A percentile compares a stretch with the other conserved stretches of the same genome.
Conservation (phyloP, 345 rosid species). For the Brassica incana region DNA sequence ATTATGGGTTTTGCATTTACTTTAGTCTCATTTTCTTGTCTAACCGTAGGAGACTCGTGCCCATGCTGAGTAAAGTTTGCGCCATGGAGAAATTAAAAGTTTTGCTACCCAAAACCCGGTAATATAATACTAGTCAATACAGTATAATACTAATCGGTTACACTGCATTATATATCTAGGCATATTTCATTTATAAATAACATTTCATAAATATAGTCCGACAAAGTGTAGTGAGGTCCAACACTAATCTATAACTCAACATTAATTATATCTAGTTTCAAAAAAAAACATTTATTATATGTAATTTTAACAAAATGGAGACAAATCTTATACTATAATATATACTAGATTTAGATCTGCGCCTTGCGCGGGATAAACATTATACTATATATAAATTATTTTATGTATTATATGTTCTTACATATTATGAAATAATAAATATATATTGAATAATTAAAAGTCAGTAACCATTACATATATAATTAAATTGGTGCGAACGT, state of each 20-base stretch:
- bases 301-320: not conserved
- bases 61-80: not conserved
- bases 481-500: too few species aligned
- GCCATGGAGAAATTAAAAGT: not conserved
- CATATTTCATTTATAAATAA: not conserved
- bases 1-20: not conserved
- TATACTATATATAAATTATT: too few species aligned
- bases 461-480: too few species aligned
- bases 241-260: not conserved
- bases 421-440: too few species aligned
- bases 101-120: not conserved
- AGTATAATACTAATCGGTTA: too few species aligned
- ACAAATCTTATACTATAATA: not conserved
- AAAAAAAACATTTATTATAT: not conserved
- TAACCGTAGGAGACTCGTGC: conserved; percentile 4
- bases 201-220: too few species aligned
- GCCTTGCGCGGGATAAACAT: too few species aligned
- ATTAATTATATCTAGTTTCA: too few species aligned
- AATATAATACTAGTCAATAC: not conserved
- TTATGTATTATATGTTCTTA: too few species aligned
- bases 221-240: not conserved
- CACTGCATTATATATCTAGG: not conserved
- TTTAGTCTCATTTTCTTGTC: not conserved
- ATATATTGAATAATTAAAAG: too few species aligned
- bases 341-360: not conserved